Percentiles rank a stretch among this genome's conserved stretches.
Conservation (phyloP, 208 protist species). For the Perkinsela sp. region DNA sequence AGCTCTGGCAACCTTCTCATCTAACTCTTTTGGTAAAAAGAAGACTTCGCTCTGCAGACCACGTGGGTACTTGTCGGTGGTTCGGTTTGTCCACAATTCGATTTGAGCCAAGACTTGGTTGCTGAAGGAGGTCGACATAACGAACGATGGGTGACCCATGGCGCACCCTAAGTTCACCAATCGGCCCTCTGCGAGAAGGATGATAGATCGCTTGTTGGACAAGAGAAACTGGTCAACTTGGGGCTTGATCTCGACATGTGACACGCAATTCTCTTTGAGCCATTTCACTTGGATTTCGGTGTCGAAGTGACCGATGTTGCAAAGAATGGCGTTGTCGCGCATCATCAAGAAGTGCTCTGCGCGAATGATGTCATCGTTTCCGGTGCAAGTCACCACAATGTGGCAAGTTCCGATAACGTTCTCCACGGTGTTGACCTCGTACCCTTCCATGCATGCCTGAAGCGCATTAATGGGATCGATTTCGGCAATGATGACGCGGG, state of each 20-base stretch:
- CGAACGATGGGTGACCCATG: constrained; percentile 96
- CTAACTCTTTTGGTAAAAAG: constrained; percentile 90
- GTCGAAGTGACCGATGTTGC: constrained; percentile 99
- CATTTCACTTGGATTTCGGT: constrained; percentile 94
- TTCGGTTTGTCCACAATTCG: constrained; percentile 77
- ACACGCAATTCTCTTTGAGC: constrained; percentile 64
- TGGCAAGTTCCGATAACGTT: constrained; percentile 54
- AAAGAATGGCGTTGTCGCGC: constrained; percentile 94
- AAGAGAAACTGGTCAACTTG: constrained; percentile 92
- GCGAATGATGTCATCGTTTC: constrained; percentile 92
- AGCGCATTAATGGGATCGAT: constrained; percentile 98
- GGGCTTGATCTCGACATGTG: constrained; percentile 89
- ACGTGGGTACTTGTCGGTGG: constrained; percentile 67
- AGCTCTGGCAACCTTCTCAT: constrained; percentile 94
- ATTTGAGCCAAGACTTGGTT: constrained; percentile 98
- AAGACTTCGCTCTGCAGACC: constrained; percentile 71
- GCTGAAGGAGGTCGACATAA: constrained; percentile 98
- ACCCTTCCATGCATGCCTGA: constrained; percentile 95
- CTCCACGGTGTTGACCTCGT: constrained; percentile 82
- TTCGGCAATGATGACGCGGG: constrained; percentile 89
- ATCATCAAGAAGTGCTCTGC: constrained; percentile 83
- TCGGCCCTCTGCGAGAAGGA: constrained; percentile 80
- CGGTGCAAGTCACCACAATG: constrained; percentile 94
- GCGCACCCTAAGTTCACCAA: constrained; percentile 97
- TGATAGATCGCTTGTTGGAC: constrained; percentile 70